A percentile compares a stretch with the other conserved stretches of the same genome.
phyloP scores from a whole-genome alignment of 306 rosid species.

The Rubus parviflorus region DNA sequence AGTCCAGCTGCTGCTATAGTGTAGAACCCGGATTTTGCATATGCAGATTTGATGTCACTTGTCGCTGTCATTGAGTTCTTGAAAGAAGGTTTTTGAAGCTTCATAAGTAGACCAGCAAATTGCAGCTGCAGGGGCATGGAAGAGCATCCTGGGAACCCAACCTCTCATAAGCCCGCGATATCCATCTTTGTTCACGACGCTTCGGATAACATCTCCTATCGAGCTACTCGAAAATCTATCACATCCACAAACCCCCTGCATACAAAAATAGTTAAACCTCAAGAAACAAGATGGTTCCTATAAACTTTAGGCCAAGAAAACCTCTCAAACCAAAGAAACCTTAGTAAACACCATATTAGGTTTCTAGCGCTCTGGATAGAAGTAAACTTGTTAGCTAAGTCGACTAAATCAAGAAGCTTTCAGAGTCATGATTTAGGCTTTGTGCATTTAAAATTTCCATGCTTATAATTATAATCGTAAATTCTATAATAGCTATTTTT shows the following conservation, averaged over 20 bases:
- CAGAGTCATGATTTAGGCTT: too few relatives aligned
- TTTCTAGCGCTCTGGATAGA: not conserved
- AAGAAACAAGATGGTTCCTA: not conserved
- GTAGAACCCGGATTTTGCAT: not conserved
- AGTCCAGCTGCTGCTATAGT: slow-evolving; percentile 1
- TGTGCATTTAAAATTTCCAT: too few relatives aligned
- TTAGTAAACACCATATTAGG: not conserved
- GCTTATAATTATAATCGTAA: too few relatives aligned
- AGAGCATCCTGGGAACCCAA: slow-evolving; percentile 54
- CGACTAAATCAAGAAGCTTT: too few relatives aligned
- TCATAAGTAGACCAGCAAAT: slow-evolving; percentile 65
- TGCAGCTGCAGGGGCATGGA: slow-evolving; percentile 72
- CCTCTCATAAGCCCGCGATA: slow-evolving; percentile 48
- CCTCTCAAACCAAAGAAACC: not conserved
- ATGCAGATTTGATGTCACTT: not conserved
- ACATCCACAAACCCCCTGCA: slow-evolving; percentile 57
- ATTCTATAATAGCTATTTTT: too few relatives aligned
- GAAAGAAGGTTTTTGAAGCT: slow-evolving; percentile 58
- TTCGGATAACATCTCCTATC: slow-evolving; percentile 39
- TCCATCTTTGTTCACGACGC: slow-evolving; percentile 45
- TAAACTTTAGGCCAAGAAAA: not conserved
- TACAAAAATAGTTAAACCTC: not conserved
- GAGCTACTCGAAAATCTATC: slow-evolving; percentile 47
- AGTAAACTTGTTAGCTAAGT: not conserved
- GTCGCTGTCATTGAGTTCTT: slow-evolving; percentile 22